Percentiles rank a stretch among this genome's conserved stretches.
phyloP scores from a whole-genome alignment of 108 stramenopile genomes.

The Asterionellopsis glacialis region DNA sequence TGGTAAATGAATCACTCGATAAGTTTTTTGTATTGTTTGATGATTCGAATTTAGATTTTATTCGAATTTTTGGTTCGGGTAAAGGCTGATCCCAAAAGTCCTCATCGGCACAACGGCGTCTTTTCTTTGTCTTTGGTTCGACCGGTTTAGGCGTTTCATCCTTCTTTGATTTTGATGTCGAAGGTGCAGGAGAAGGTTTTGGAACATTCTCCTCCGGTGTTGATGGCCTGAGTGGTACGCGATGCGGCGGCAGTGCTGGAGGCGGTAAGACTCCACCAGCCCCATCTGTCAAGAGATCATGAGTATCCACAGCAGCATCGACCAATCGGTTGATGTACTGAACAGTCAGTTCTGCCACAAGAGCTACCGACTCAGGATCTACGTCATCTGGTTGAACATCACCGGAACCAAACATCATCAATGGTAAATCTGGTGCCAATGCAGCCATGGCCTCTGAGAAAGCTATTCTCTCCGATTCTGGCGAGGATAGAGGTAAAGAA shows the following conservation, averaged over 20 bases:
- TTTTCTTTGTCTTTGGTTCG: slow-evolving; percentile 2
- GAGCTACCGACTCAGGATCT: slow-evolving; percentile 45
- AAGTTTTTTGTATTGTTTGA: background rate
- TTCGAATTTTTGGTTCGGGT: slow-evolving; percentile 48
- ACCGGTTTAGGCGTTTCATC: slow-evolving; percentile 2
- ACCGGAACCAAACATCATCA: slow-evolving; percentile 77
- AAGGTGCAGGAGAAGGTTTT: background rate
- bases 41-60: slow-evolving; percentile 1
- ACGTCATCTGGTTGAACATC: slow-evolving; percentile 59
- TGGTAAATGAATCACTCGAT: background rate
- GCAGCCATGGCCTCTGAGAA: slow-evolving; percentile 41
- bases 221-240: background rate
- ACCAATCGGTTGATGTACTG: slow-evolving; percentile 64
- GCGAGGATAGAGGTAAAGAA: background rate
- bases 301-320: slow-evolving; percentile 71
- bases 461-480: slow-evolving; percentile 7
- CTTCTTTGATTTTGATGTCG: background rate
- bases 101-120: slow-evolving; percentile 18
- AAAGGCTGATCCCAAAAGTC: slow-evolving; percentile 82
- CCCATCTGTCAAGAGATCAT: slow-evolving; percentile 66
- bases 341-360: slow-evolving; percentile 61
- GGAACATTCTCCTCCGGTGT: slow-evolving; percentile 1
- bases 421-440: slow-evolving; percentile 57
- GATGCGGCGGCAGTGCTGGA: background rate
- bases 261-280: slow-evolving; percentile 17